These are phyloP conservation scores for Narthecium ossifragum DNA, from an alignment of 106 monocot species.

Conservation along the genomic window DNA sequence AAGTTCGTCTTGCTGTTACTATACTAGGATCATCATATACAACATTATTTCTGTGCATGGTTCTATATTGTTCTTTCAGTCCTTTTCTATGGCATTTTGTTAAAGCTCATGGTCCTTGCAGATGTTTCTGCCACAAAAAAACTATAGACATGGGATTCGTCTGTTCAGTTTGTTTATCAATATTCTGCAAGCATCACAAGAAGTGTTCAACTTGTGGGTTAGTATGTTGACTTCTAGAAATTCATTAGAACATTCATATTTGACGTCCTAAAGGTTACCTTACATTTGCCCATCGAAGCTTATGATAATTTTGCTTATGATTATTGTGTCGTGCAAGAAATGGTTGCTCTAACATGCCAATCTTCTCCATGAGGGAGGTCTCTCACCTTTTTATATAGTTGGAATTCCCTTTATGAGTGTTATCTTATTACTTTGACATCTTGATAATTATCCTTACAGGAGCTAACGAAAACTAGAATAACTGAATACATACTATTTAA, in stretches of 20 bases:
- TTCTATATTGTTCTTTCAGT: background rate
- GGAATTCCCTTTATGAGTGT: no score
- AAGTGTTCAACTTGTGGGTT: constrained; percentile 98
- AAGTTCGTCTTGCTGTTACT: background rate
- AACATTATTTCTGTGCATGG: background rate
- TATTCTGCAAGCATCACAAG: constrained; percentile 94
- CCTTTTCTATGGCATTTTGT: background rate
- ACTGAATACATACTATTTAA: no score
- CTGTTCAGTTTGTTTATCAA: constrained; percentile 95
- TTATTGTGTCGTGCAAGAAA: background rate
- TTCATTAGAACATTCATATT: background rate
- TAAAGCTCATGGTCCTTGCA: constrained; percentile 21
- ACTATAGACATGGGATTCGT: constrained; percentile 93
- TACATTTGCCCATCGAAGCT: no score
- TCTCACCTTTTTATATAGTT: background rate
- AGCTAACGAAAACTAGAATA: no score
- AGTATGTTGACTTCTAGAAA: constrained; percentile 10
- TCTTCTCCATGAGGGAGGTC: background rate
- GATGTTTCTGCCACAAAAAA: constrained; percentile 98
- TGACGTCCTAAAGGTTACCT: background rate
- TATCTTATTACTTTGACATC: no score
- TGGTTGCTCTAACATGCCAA: background rate
- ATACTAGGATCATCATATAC: background rate
- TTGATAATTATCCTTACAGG: no score
- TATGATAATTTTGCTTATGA: background rate